Evolutionary conservation across 306 rosid genomes (phyloP).

Genomic region (Acacia melanoxylon): DNA sequence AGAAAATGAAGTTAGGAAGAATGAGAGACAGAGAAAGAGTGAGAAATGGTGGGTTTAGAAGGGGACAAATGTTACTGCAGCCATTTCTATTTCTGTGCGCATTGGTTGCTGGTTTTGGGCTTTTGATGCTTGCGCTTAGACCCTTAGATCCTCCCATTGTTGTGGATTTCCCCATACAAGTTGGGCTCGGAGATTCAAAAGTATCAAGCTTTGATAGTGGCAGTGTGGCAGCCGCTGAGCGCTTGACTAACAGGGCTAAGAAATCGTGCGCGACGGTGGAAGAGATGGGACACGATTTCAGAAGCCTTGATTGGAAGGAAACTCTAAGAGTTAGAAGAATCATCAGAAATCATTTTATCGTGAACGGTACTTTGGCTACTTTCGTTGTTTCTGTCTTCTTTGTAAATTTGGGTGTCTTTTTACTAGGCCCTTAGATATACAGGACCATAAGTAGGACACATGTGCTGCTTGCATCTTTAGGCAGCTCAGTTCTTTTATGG

Average conservation of each 20-base stretch:
- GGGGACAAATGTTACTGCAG: slow-evolving; percentile 48
- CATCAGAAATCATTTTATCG: slow-evolving; percentile 60
- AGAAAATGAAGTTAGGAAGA: not conserved
- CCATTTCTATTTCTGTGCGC: slow-evolving; percentile 53
- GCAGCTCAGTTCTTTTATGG: not conserved
- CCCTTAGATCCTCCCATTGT: slow-evolving; percentile 59
- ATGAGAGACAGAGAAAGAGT: slow-evolving; percentile 24
- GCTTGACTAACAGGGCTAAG: slow-evolving; percentile 12
- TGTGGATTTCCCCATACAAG: slow-evolving; percentile 33
- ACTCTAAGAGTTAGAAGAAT: slow-evolving; percentile 64
- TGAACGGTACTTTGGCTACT: slow-evolving; percentile 50
- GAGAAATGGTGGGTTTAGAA: slow-evolving; percentile 62
- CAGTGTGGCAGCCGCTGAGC: slow-evolving; percentile 9
- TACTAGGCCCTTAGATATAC: not conserved
- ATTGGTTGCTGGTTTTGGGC: slow-evolving; percentile 44
- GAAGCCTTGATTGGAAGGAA: slow-evolving; percentile 42
- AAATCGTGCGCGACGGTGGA: slow-evolving; percentile 79
- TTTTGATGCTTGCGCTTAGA: slow-evolving; percentile 54
- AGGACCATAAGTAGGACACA: not conserved
- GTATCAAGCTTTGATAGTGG: slow-evolving; percentile 23
- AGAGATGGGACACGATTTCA: slow-evolving; percentile 73
- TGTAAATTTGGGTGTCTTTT: not conserved
- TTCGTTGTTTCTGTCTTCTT: not conserved
- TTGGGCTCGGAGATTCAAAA: slow-evolving; percentile 30
- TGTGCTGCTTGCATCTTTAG: not conserved